Evolutionary conservation across 2,329 filamentous ascomycete species (phyloP).

Genomic region (Lecanicillium sp.): DNA sequence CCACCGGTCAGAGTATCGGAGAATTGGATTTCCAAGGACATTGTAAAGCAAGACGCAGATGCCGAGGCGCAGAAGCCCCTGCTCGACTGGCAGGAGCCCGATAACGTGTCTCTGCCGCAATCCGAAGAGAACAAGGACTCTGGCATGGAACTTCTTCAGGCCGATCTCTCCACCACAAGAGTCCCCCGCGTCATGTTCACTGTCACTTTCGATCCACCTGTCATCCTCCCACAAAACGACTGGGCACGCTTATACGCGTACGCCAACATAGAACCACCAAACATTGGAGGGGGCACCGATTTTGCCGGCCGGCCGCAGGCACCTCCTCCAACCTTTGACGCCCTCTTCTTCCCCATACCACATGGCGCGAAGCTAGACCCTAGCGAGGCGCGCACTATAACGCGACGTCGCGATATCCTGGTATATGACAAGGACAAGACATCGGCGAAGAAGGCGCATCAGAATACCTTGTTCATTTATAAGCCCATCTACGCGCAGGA

Average conservation of each 20-base stretch:
- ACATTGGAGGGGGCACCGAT: constrained; percentile 24
- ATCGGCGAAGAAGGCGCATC: constrained; percentile 30
- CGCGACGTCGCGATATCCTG: constrained; percentile 37
- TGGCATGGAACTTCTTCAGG: constrained; percentile 45
- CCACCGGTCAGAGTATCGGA: constrained; percentile 63
- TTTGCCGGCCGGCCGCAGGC: constrained; percentile 12
- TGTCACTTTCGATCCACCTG: constrained; percentile 65
- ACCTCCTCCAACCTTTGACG: constrained; percentile 46
- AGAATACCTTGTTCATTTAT: constrained; percentile 60
- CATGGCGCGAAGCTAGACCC: constrained; percentile 43
- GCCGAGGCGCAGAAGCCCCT: constrained; percentile 34
- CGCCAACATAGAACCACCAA: constrained; percentile 38
- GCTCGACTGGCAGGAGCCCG: constrained; percentile 67
- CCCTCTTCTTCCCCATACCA: constrained; percentile 46
- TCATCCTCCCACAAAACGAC: constrained; percentile 59
- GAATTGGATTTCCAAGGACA: constrained; percentile 61
- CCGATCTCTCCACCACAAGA: constrained; percentile 36
- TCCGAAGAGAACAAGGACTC: constrained; percentile 40
- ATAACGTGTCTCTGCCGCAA: constrained; percentile 49
- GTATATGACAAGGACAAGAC: constrained; percentile 27
- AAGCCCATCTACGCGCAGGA: constrained; percentile 65
- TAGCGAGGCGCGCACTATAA: constrained; percentile 50
- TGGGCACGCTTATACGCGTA: constrained; percentile 55
- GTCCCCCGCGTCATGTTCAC: constrained; percentile 68
- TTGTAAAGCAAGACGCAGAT: constrained; percentile 49